These are phyloP conservation scores for Rhodamnia rubescens DNA, from an alignment of 345 rosid genomes.

Conservation along the genomic window DNA sequence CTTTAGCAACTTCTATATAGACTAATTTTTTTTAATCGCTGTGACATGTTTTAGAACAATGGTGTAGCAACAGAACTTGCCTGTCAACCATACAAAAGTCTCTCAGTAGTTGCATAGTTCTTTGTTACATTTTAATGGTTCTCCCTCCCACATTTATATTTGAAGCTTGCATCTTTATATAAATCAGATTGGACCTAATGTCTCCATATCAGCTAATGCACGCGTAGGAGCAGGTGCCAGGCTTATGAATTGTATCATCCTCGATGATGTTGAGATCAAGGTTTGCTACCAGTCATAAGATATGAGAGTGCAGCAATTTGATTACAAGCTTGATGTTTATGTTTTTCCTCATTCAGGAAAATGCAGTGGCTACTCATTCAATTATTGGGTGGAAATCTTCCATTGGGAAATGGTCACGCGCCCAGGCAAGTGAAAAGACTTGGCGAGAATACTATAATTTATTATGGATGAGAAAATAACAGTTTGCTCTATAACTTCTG, in stretches of 20 bases:
- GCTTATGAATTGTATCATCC: slow-evolving; percentile 84
- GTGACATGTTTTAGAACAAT: not conserved
- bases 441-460: not conserved
- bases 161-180: not conserved
- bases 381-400: slow-evolving; percentile 95
- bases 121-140: not conserved
- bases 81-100: not conserved
- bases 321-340: slow-evolving; percentile 1
- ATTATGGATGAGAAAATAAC: not conserved
- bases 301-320: not conserved
- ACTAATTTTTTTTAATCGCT: not conserved
- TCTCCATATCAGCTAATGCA: slow-evolving; percentile 82
- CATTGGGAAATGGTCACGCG: slow-evolving; percentile 90
- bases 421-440: slow-evolving; percentile 53
- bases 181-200: slow-evolving; percentile 90
- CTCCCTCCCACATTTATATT: not conserved
- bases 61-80: not conserved
- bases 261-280: slow-evolving; percentile 85
- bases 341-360: slow-evolving; percentile 43
- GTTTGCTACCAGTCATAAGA: slow-evolving; percentile 15
- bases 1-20: not conserved
- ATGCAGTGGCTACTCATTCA: slow-evolving; percentile 76
- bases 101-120: not conserved
- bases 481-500: not conserved
- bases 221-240: slow-evolving; percentile 90